These are phyloP conservation scores for Euphrasia confusa DNA, from an alignment of 257 asterid species.

Conservation along the genomic window DNA sequence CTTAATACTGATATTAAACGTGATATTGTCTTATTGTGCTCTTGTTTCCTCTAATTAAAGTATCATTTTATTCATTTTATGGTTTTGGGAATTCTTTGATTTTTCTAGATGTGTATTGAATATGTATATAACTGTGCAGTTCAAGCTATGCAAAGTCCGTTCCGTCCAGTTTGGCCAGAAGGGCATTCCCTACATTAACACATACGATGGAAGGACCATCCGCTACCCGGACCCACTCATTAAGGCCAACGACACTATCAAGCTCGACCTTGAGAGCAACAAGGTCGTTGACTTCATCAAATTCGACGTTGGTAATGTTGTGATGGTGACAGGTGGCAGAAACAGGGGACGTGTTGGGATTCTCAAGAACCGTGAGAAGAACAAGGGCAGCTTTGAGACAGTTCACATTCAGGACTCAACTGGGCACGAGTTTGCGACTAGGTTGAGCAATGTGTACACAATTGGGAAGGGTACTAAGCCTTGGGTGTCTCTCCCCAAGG, in stretches of 20 bases:
- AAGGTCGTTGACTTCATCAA: conserved; percentile 29
- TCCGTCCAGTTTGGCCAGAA: conserved; percentile 31
- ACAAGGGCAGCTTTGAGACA: conserved; percentile 18
- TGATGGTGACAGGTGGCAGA: conserved; percentile 39
- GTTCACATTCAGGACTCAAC: background rate
- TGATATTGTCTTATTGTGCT: no score
- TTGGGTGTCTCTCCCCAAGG: conserved; percentile 1
- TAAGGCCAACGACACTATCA: conserved; percentile 23
- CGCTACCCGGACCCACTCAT: conserved; percentile 18
- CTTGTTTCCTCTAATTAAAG: background rate
- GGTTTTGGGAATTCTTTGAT: background rate
- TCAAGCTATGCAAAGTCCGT: conserved; percentile 28
- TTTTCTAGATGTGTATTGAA: background rate
- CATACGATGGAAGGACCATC: conserved; percentile 29
- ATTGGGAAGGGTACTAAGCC: background rate
- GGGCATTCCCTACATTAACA: conserved; percentile 27
- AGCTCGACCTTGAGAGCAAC: background rate
- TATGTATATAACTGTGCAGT: conserved; percentile 5
- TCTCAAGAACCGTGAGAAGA: conserved; percentile 35
- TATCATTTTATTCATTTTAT: no score
- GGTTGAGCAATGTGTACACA: background rate
- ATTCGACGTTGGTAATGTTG: conserved; percentile 36
- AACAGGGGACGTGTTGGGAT: conserved; percentile 40
- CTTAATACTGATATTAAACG: no score
- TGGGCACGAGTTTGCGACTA: background rate